These are phyloP conservation scores for Trichoderma parareesei DNA, from an alignment of 495 filamentous ascomycete genomes.

Conservation along the genomic window DNA sequence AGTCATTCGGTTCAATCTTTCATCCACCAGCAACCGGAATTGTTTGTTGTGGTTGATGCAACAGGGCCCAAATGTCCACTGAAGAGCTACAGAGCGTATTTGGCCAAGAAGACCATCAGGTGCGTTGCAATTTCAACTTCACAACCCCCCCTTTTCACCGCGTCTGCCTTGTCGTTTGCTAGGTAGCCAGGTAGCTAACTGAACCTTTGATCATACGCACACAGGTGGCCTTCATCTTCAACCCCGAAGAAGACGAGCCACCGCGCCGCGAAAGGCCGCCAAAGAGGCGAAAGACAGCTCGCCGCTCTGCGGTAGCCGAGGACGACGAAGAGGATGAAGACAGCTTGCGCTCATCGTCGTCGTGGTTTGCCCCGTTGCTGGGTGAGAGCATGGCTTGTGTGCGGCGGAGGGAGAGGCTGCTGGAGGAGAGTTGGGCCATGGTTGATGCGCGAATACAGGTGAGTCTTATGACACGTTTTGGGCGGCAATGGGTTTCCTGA, in stretches of 20 bases:
- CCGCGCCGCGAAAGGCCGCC: constrained; percentile 41
- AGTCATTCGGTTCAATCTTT: no score
- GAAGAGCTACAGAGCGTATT: constrained; percentile 12
- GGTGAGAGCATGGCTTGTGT: constrained; percentile 47
- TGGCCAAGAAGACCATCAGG: constrained; percentile 28
- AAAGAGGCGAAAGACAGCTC: constrained; percentile 54
- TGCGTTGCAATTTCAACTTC: constrained; percentile 12
- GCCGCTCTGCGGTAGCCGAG: constrained; percentile 4
- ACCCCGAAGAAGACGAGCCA: constrained; percentile 31
- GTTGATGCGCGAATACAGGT: constrained; percentile 67
- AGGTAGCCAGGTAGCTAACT: not conserved
- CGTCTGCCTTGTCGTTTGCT: not conserved
- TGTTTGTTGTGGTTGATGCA: not conserved
- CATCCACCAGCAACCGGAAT: no score
- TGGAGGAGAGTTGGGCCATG: constrained; percentile 56
- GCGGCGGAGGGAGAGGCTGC: constrained; percentile 51
- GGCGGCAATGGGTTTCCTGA: constrained; percentile 18
- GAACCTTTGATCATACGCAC: not conserved
- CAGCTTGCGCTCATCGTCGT: not conserved
- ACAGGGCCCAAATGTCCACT: not conserved
- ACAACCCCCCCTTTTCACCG: not conserved
- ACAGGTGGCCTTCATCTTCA: constrained; percentile 67
- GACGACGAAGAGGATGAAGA: not conserved
- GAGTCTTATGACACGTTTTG: not conserved
- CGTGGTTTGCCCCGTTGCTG: constrained; percentile 53